Evolutionary conservation across 257 asterid genomes (phyloP).

Genomic region (Ligustrum vulgare): DNA sequence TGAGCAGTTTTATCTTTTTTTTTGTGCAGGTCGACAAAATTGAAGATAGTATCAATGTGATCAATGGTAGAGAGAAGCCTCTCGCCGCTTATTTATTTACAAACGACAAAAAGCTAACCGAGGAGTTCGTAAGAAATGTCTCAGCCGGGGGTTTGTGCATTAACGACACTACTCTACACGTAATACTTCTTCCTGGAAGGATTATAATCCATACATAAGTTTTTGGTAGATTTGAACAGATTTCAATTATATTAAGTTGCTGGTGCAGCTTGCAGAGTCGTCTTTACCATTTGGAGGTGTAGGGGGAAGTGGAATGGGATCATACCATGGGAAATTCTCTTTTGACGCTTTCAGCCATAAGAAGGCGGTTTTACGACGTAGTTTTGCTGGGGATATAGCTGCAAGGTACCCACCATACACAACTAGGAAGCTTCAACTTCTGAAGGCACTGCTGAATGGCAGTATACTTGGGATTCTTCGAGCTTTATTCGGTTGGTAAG

Average conservation of each 20-base stretch:
- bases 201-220: neutral
- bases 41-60: conserved; percentile 56
- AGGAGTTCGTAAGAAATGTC: conserved; percentile 53
- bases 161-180: conserved; percentile 73
- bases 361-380: conserved; percentile 73
- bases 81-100: conserved; percentile 94
- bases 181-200: conserved; percentile 34
- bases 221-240: neutral
- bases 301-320: conserved; percentile 95
- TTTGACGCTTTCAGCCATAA: conserved; percentile 91
- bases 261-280: conserved; percentile 56
- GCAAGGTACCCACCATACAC: conserved; percentile 93
- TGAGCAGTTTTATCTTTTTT: neutral
- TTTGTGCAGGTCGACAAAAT: conserved; percentile 61
- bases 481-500: conserved; percentile 69
- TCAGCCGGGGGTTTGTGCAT: conserved; percentile 77
- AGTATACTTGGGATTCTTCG: conserved; percentile 53
- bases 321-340: conserved; percentile 86
- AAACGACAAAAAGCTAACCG: conserved; percentile 66
- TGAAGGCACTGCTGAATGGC: conserved; percentile 68
- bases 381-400: conserved; percentile 62
- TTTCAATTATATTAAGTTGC: neutral
- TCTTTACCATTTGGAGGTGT: conserved; percentile 90
- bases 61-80: conserved; percentile 73
- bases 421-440: conserved; percentile 47